Conservation (phyloP, 805 yeast genomes). For the Kazachstania taianensis region DNA sequence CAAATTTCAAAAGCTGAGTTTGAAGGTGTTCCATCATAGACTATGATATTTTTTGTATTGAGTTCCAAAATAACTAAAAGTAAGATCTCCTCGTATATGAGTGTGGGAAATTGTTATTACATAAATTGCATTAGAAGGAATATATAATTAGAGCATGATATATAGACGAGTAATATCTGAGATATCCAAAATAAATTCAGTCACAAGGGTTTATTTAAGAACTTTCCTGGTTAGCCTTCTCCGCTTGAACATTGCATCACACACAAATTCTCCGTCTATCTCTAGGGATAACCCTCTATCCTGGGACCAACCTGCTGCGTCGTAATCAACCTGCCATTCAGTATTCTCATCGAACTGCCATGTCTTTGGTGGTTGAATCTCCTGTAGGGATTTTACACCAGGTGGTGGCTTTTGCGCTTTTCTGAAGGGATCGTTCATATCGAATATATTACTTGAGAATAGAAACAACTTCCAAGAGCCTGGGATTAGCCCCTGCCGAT, state of each 20-base stretch:
- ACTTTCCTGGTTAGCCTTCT: constrained; percentile 47
- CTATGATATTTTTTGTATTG: not conserved
- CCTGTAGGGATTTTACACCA: constrained; percentile 46
- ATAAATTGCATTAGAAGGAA: not conserved
- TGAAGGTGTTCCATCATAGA: constrained; percentile 79
- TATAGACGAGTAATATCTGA: not conserved
- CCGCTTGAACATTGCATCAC: constrained; percentile 43
- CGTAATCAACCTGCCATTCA: constrained; percentile 55
- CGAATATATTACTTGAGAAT: constrained; percentile 49
- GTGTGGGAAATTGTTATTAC: not conserved
- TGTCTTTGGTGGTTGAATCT: constrained; percentile 55
- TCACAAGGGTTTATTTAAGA: constrained; percentile 29
- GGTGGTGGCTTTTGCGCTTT: constrained; percentile 48
- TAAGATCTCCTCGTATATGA: not conserved
- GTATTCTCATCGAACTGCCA: constrained; percentile 61
- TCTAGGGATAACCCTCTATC: constrained; percentile 34
- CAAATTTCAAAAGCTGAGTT: constrained; percentile 52
- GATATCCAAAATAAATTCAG: too few species aligned
- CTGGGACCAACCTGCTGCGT: constrained; percentile 42
- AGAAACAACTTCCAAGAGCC: constrained; percentile 52
- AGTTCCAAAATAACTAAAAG: not conserved
- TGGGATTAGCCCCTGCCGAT: constrained; percentile 50
- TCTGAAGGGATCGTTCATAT: constrained; percentile 36
- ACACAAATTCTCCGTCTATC: constrained; percentile 41
- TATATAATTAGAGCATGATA: too few species aligned